Conservation (phyloP, 768 basidiomycete species). For the Mycena vulgaris region DNA sequence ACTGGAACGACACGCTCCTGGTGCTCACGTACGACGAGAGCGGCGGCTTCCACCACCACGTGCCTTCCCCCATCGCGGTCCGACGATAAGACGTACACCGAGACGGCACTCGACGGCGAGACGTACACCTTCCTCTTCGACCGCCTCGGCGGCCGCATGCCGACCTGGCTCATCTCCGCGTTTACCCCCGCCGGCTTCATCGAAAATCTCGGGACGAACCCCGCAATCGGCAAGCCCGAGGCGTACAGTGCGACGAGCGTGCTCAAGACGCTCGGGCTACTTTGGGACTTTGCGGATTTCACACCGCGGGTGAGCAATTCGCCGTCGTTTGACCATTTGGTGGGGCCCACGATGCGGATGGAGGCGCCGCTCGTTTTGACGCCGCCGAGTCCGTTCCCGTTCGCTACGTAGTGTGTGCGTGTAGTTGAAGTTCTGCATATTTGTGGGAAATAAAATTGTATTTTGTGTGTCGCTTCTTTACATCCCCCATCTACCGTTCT, state of each 20-base stretch:
- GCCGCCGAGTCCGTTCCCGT: conserved; percentile 37
- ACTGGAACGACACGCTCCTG: conserved; percentile 49
- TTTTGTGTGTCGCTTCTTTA: background rate
- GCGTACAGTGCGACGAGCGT: conserved; percentile 39
- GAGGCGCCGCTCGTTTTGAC: conserved; percentile 29
- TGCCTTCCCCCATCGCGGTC: conserved; percentile 49
- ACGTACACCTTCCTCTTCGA: conserved; percentile 46
- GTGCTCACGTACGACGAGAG: conserved; percentile 51
- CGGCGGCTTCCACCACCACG: conserved; percentile 53
- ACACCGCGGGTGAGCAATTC: conserved; percentile 38
- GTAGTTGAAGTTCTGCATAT: too few relatives aligned
- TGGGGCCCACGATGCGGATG: conserved; percentile 29
- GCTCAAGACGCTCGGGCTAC: conserved; percentile 40
- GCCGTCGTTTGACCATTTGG: conserved; percentile 39
- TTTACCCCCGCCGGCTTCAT: conserved; percentile 41
- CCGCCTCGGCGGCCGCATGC: conserved; percentile 49
- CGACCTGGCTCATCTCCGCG: conserved; percentile 46
- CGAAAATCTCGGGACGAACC: conserved; percentile 46
- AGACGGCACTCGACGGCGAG: conserved; percentile 41
- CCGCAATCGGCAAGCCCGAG: conserved; percentile 31
- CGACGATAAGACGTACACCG: conserved; percentile 48
- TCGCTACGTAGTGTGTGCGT: conserved; percentile 48
- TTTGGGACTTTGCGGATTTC: conserved; percentile 40
- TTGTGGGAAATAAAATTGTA: too few relatives aligned
- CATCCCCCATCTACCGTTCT: too few relatives aligned